Base-by-base conservation (phyloP, 192 early-diverging fungal genomes). In the Backusella liffmaniae region DNA sequence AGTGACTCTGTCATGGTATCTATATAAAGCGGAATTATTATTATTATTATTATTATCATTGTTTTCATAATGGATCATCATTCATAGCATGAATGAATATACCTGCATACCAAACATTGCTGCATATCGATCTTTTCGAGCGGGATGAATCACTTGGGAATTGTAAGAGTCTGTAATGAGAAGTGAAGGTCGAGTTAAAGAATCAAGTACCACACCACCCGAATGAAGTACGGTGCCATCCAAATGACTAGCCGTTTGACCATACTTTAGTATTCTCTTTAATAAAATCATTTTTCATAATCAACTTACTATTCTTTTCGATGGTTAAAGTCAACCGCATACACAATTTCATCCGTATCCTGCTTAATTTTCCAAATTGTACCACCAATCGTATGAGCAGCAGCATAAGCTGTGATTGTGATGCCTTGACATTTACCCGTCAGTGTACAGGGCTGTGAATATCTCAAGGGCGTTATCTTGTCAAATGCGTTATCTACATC, bases 281-380 rank as follows among this genome's bases (percentile, higher is more conserved):
- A 8, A 2, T 39, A 32, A 32, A 32, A 30, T 9, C 9, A 10
- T 3, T 39, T 10, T 39, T 12, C 10, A 10, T 39, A 39, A 39
- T 2, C 10, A 10, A 39, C 83, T 67, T 92, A 95, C 92, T 87
- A 84, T 80, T 99, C 98, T 73, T 93, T 94, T 49, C 90, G 88
- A 79, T 98, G 95, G 80, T 98, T 99, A 79, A 92, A 98, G 81
- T 99, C 96, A 39, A 98, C 94, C 1, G 97, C 96, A 77, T 99
- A 99, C 5, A 98, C 85, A 70, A 99, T 94, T 9, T 93, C 90
- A 76, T 99, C 96, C 16, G 94, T 92, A 68, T 96, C 96, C 75
- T 96, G 97, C 78, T 92, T 93, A 70, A 99, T 95, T 67, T 94
- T 96, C 98, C 98, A 99, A 53, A 99, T 86, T 1, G 97, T 96